Evolutionary conservation across 2,329 filamentous ascomycete species (phyloP), one percentile per base, ranked within the genome.

Genomic region (Setomelanomma holmii): DNA sequence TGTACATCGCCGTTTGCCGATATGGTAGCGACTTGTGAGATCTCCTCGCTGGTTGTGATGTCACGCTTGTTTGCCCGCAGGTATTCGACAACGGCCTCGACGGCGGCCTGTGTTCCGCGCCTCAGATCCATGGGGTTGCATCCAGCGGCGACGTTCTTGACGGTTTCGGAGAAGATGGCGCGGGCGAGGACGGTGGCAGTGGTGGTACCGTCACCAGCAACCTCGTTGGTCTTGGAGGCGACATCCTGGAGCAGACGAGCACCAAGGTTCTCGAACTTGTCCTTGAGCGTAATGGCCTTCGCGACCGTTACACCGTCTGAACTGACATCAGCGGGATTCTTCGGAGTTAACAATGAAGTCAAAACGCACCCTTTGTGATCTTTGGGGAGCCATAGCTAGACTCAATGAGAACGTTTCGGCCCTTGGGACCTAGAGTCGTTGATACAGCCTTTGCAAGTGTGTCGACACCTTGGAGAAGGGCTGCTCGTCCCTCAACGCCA

Each of bases 61-160:
- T 97, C 93, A 69, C 92, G 89, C 87, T 96, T 97, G 86, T 99
- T 95, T 78, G 89, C 85, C 82, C 93, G 90, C 69, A 99, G 86
- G 81, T 88, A 99, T 73, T 96, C 87, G 68, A 99, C 92, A 51
- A 97, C 95, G 56, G 92, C 88, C 62, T 96, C 91, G 61, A 99
- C 95, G 53, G 93, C 93, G 66, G 93, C 90, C 84, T 99, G 95
- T 73, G 95, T 98, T 79, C 95, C 95, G 71, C 95, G 89, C 78
- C 95, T 89, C 73, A 99, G 86, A 75, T 99, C 95, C 95, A 99
- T 98, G 65, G 95, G 95, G 84, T 99, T 99, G 89, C 95, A 99
- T 74, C 95, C 95, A 60, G 95, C 95, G 64, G 95, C 95, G 63
- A 99, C 95, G 78, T 99, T 99, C 89, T 99, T 99, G 77, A 98